Base-by-base conservation (phyloP, 1,284 basidiomycete genomes). In the Rhodotorula sp. region DNA sequence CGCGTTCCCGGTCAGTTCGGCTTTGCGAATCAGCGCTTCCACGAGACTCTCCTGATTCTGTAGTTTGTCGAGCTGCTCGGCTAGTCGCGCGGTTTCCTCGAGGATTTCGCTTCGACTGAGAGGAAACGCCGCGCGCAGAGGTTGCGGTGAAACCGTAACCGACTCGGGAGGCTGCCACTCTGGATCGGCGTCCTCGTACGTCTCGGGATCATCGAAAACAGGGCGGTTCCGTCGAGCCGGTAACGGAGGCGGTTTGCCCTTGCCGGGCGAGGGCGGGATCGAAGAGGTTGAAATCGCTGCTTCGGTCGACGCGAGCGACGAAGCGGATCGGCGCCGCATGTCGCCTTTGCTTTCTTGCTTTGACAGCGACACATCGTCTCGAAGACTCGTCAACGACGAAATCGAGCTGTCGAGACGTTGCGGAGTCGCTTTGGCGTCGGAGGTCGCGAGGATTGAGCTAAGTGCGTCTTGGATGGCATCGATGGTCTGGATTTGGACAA, bases 391-490 rank as follows among this genome's bases (percentile, higher is more conserved):
- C 12, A 49, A 26, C 22, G 63, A 49, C 4, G 63, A 18, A n/a
- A 33, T 58, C n/a, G 37, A 45, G 44, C 33, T 46, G 49, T n/a
- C 49, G 49, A 51, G 49, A 14, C 22, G 49, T 37, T 26, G n/a
- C 33, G 48, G 61, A 45, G 51, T 53, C 1, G 58, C 45, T 1
- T 53, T 29, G 12, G 64, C 71, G 46, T 72, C 68, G 12, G 49
- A 22, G 5, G 70, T 65, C 7, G 67, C 69, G 29, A 75, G 70
- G 79, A 98, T 96, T 78, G 93, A 91, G 24, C 90, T 94, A 69
- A 98, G 83, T 1, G 95, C 95, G 6, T 92, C 91, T 77, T 95
- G 93, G 30, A 97, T 93, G 6, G 93, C 93, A 75, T 93, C 91
- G 86, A 96, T 95, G 48, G 91, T 85, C 74, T 89, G 85, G 17